Evolutionary conservation across 495 filamentous ascomycete genomes (phyloP).

Genomic region (Letharia columbiana): DNA sequence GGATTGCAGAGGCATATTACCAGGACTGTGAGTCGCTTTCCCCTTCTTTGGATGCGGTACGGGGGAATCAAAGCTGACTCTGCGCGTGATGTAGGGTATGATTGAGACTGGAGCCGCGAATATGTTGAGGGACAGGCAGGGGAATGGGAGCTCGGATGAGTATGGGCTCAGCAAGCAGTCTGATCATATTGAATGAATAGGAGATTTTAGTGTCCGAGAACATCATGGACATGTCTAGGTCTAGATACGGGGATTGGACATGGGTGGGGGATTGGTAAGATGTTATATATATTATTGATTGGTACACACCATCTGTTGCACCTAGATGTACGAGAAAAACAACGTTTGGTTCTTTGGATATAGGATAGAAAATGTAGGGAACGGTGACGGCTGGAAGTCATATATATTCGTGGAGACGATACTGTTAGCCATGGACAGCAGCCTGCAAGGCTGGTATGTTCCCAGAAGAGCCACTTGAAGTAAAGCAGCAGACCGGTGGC

Average conservation of each 20-base stretch:
- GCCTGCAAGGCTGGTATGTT: too few relatives aligned
- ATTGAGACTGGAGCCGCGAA: slow-evolving; percentile 23
- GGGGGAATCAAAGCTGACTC: background rate
- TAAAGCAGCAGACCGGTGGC: background rate
- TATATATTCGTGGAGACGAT: too few relatives aligned
- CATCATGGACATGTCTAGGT: too few relatives aligned
- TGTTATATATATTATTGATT: too few relatives aligned
- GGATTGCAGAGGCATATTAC: slow-evolving; percentile 42
- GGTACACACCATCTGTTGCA: too few relatives aligned
- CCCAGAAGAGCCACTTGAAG: too few relatives aligned
- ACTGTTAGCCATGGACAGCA: too few relatives aligned
- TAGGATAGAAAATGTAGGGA: too few relatives aligned
- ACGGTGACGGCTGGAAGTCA: too few relatives aligned
- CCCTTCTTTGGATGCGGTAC: background rate
- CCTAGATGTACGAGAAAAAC: too few relatives aligned
- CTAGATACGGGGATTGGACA: too few relatives aligned
- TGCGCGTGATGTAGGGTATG: slow-evolving; percentile 14
- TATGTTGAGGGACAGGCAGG: slow-evolving; percentile 8
- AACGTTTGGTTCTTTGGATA: too few relatives aligned
- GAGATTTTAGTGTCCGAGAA: background rate
- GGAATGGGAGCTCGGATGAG: slow-evolving; percentile 16
- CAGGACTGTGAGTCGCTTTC: slow-evolving; percentile 25
- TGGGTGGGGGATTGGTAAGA: background rate
- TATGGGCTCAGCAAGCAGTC: slow-evolving; percentile 5
- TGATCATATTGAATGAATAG: background rate